Conservation (phyloP, 2,329 filamentous ascomycete species). For the Microsporum canis region DNA sequence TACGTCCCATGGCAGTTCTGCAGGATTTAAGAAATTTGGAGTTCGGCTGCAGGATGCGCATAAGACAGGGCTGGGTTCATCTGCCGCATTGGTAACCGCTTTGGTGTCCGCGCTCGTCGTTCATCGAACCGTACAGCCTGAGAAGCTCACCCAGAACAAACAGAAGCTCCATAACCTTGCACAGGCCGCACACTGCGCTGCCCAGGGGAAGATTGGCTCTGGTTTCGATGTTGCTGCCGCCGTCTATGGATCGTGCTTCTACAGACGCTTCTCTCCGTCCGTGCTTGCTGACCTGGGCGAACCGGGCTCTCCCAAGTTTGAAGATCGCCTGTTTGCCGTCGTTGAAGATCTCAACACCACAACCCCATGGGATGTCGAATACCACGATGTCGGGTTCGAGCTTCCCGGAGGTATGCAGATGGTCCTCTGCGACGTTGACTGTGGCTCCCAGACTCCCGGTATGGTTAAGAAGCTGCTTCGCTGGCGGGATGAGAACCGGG, state of each 20-base stretch:
- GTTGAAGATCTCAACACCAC: slow-evolving; percentile 49
- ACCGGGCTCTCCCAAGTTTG: slow-evolving; percentile 56
- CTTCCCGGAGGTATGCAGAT: slow-evolving; percentile 65
- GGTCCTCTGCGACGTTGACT: slow-evolving; percentile 92
- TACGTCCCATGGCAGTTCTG: slow-evolving; percentile 23
- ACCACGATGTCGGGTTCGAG: slow-evolving; percentile 56
- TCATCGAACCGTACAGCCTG: slow-evolving; percentile 34
- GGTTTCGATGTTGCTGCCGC: slow-evolving; percentile 93
- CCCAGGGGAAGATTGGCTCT: slow-evolving; percentile 90
- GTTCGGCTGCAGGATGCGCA: slow-evolving; percentile 67
- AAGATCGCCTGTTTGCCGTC: slow-evolving; percentile 49
- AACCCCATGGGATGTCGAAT: slow-evolving; percentile 65
- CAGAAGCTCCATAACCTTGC: slow-evolving; percentile 77
- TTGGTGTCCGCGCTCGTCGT: slow-evolving; percentile 48
- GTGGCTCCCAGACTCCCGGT: slow-evolving; percentile 80
- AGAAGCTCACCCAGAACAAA: slow-evolving; percentile 40
- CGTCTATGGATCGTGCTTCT: slow-evolving; percentile 81
- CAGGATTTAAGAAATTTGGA: slow-evolving; percentile 61
- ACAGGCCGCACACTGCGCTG: slow-evolving; percentile 86
- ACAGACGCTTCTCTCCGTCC: slow-evolving; percentile 79
- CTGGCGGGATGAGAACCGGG: slow-evolving; percentile 59
- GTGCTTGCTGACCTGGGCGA: slow-evolving; percentile 59
- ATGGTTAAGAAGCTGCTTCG: slow-evolving; percentile 89
- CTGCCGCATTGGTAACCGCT: slow-evolving; percentile 82
- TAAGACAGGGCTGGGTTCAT: slow-evolving; percentile 93